Evolutionary conservation across 2,329 filamentous ascomycete genomes (phyloP).

Genomic region (Cladosporium velox): DNA sequence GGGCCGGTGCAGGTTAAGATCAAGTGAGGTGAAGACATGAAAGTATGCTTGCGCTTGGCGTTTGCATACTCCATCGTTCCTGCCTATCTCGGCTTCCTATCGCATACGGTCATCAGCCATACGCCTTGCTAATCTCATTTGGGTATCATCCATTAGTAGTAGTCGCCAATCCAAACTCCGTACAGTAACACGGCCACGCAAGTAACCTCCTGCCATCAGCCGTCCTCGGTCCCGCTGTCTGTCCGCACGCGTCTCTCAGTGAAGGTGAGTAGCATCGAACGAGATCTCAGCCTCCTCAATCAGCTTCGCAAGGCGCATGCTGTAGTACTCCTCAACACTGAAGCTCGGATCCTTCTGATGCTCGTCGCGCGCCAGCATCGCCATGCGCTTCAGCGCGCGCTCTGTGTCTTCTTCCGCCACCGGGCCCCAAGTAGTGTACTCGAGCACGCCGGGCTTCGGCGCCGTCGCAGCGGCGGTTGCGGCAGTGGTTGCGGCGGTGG

Average conservation of each 20-base stretch:
- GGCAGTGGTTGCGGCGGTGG: background rate
- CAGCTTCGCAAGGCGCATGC: constrained; percentile 31
- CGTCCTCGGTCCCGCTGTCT: background rate
- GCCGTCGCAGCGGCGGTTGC: background rate
- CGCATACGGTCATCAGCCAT: background rate
- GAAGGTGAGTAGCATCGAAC: constrained; percentile 27
- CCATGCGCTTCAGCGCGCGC: constrained; percentile 34
- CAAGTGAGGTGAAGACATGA: background rate
- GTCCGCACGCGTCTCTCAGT: background rate
- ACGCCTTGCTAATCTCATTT: constrained; percentile 4
- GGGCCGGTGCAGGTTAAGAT: background rate
- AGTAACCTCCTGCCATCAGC: background rate
- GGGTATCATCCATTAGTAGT: background rate
- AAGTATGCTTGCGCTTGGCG: background rate
- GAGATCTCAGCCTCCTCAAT: constrained; percentile 29
- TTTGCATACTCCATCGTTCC: constrained; percentile 4
- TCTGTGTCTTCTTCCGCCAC: constrained; percentile 36
- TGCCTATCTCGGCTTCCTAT: background rate
- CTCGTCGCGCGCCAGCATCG: constrained; percentile 37
- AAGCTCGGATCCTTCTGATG: constrained; percentile 28
- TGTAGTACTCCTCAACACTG: constrained; percentile 34
- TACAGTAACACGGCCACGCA: background rate
- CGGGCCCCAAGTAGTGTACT: constrained; percentile 36
- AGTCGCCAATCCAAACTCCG: constrained; percentile 7
- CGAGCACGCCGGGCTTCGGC: constrained; percentile 19